Conservation (phyloP, 371 early-diverging fungal genomes). For the Lichtheimia ornata region DNA sequence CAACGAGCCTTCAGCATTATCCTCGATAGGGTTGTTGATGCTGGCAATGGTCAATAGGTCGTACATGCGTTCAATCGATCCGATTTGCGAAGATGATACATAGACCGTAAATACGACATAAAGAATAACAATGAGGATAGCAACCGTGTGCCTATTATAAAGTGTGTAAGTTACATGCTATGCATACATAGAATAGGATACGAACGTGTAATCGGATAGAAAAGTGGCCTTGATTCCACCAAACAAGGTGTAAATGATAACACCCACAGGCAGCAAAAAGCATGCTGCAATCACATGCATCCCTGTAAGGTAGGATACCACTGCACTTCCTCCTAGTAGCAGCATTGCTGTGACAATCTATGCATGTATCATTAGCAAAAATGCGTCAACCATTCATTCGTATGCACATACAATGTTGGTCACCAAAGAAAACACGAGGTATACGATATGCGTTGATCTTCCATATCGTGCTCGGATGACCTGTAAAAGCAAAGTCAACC, state of each 20-base stretch:
- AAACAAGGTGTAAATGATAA: slow-evolving; percentile 64
- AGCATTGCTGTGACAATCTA: slow-evolving; percentile 73
- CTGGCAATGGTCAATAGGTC: slow-evolving; percentile 59
- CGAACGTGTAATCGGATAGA: slow-evolving; percentile 63
- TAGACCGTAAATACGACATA: slow-evolving; percentile 70
- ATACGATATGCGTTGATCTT: slow-evolving; percentile 57
- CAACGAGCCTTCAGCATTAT: slow-evolving; percentile 63
- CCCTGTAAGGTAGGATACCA: slow-evolving; percentile 66
- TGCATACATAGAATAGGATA: neutral
- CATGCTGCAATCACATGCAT: slow-evolving; percentile 69
- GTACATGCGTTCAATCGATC: slow-evolving; percentile 66
- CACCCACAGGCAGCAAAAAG: slow-evolving; percentile 69
- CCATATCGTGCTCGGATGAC: slow-evolving; percentile 67
- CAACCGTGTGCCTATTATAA: slow-evolving; percentile 55
- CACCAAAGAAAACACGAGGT: slow-evolving; percentile 56
- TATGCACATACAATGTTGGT: slow-evolving; percentile 43
- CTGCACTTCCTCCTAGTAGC: slow-evolving; percentile 68
- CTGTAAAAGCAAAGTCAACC: slow-evolving; percentile 1
- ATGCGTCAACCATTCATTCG: neutral
- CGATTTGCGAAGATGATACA: slow-evolving; percentile 57
- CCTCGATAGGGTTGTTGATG: slow-evolving; percentile 48
- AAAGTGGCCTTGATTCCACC: slow-evolving; percentile 78
- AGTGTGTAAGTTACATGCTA: neutral
- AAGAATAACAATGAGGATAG: slow-evolving; percentile 67
- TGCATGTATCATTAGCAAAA: neutral